These are phyloP conservation scores for Gossypioides kirkii DNA, from an alignment of 345 rosid genomes.

Conservation along the genomic window DNA sequence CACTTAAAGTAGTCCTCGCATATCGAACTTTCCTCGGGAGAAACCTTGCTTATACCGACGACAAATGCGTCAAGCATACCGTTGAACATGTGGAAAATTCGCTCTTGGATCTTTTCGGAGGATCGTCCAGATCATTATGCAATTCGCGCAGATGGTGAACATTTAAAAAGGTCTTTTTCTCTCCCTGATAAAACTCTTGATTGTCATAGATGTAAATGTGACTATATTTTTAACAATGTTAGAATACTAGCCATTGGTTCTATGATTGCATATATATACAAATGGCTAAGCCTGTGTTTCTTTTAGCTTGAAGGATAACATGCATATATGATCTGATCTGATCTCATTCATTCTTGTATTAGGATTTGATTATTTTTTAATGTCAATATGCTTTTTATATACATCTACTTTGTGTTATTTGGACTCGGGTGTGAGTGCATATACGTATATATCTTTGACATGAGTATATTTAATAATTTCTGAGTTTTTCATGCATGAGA, in stretches of 20 bases:
- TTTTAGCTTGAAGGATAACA: background rate
- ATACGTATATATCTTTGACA: too few species aligned
- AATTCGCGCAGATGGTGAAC: slow-evolving; percentile 39
- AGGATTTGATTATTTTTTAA: background rate
- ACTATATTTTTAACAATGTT: slow-evolving; percentile 2
- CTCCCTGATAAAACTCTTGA: background rate
- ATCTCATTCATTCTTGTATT: background rate
- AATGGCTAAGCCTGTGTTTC: background rate
- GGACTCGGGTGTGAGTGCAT: background rate
- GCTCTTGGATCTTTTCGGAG: slow-evolving; percentile 62
- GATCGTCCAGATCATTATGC: slow-evolving; percentile 36
- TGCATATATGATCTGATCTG: background rate
- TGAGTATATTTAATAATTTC: too few species aligned
- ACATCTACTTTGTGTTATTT: background rate
- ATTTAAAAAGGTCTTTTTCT: background rate
- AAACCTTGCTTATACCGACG: slow-evolving; percentile 32
- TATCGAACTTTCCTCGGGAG: slow-evolving; percentile 56
- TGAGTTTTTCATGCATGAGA: too few species aligned
- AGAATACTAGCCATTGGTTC: background rate
- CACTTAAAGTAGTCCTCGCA: slow-evolving; percentile 65
- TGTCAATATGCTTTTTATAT: background rate
- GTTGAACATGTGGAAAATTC: slow-evolving; percentile 50
- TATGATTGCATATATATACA: background rate
- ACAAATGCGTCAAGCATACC: slow-evolving; percentile 51
- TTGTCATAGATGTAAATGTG: slow-evolving; percentile 5